Evolutionary conservation across 2,329 filamentous ascomycete species (phyloP), one percentile per base, ranked within the genome.

Genomic region (Rhexocercosporidium sp.): DNA sequence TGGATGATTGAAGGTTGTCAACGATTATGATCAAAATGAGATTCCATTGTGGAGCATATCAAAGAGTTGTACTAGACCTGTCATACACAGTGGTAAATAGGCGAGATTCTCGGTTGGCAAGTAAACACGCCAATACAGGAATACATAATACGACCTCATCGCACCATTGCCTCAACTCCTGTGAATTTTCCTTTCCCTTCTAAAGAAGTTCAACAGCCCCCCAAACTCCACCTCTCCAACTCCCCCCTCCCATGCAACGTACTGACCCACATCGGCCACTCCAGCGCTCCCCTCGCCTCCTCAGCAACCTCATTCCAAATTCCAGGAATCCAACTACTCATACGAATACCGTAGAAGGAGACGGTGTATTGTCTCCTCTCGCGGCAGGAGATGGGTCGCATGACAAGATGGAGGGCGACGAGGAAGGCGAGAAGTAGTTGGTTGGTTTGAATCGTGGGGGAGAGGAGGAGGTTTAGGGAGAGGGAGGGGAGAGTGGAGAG

Each of bases 331-430:
- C 67, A 69, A 6, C 25, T 54, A 46, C 46, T 68, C 67, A 69
- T 69, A 3, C 67, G 51, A n/a, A 69, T 69, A 16, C 67, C 51
- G 49, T 67, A 69, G 41, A 69, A 65, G 3, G 56, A 62, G 14
- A 69, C 67, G 5, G 67, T 69, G 49, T 69, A 68, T 31, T 67
- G 66, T 37, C 63, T 69, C 11, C 67, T 41, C 53, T 69, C 67
- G 16, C 62, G 46, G 44, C 67, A 67, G 8, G 61, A 67, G 34
- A 67, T 67, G 0, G 65, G 65, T 22, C 65, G 63, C 69, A 69
- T 67, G 9, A 67, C 31, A 1, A 62, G 56, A 14, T 71, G 69
- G n/a, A 71, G 18, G 1, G 69, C 67, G 11, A 69, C 51, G 14
- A 69, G 25, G 37, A 66, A 67, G 16, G 67, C 62, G n/a, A 65